Evolutionary conservation across 768 basidiomycete species (phyloP).

Genomic region (Antrodiella citrinella): DNA sequence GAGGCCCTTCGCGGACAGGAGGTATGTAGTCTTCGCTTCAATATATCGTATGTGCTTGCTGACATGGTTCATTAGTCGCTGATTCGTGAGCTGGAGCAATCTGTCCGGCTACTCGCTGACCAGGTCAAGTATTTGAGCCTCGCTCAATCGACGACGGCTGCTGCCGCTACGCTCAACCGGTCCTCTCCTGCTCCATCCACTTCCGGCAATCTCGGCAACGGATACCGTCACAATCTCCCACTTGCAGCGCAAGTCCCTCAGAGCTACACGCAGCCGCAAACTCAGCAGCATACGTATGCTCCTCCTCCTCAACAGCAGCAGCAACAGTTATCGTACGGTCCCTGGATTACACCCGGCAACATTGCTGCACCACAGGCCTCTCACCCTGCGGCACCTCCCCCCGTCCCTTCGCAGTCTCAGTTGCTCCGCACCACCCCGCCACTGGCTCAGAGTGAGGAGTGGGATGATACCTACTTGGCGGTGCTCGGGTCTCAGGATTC

Average conservation of each 20-base stretch:
- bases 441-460: constrained; percentile 63
- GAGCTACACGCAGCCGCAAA: constrained; percentile 18
- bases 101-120: constrained; percentile 64
- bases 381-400: constrained; percentile 67
- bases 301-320: constrained; percentile 16
- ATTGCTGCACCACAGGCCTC: constrained; percentile 81
- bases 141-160: constrained; percentile 34
- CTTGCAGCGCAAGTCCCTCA: too few relatives aligned
- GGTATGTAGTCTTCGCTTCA: constrained; percentile 48
- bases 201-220: constrained; percentile 14
- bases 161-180: constrained; percentile 15
- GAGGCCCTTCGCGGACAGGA: constrained; percentile 74
- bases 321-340: constrained; percentile 21
- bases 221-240: constrained; percentile 17
- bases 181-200: constrained; percentile 16
- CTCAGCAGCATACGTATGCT: constrained; percentile 33
- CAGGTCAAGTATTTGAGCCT: constrained; percentile 75
- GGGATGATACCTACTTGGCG: constrained; percentile 78
- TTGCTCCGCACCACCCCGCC: constrained; percentile 27
- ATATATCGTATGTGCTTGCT: constrained; percentile 1
- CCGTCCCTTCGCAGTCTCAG: constrained; percentile 31
- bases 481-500: constrained; percentile 71
- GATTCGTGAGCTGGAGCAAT: constrained; percentile 76
- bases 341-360: constrained; percentile 54
- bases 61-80: constrained; percentile 37